Base-by-base conservation (phyloP, 164 flowering plant genomes). In the Litsea cubeba region DNA sequence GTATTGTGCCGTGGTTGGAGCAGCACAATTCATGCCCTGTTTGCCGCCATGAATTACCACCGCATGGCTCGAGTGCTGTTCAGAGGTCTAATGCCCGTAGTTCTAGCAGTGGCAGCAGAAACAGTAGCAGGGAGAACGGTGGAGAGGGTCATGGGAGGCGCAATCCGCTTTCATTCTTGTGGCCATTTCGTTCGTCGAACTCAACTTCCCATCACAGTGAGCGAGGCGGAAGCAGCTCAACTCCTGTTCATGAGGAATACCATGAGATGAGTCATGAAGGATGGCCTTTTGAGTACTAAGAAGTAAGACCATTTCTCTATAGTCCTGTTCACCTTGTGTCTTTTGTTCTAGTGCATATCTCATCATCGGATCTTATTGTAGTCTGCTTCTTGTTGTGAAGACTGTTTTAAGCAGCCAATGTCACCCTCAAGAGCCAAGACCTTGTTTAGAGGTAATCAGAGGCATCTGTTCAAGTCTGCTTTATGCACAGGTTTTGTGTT, bases 11-110 rank as follows among this genome's bases (percentile, higher is more conserved):
- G 10, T 93, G 98, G 98, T 83, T 94, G 66, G 87, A 83, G 72
- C 91, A 89, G 81, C 89, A 87, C 77, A 90, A 89, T 68, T 88
- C 98, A 0, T 94, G 97, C 79, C 98, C 98, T 20, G 95, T 90
- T 64, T 93, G 98, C 78, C 91, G 96, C 20, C 89, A 82, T 26
- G 93, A 88, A 74, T 69, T 90, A 68, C 79, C 93, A 17, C 77
- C 85, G 20, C 84, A 79, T 54, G 84, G 82, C 65, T 76, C 83
- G 12, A 72, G 80, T 58, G 71, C 78, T 71, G 35, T 82, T 23
- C 79, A 72, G 10, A 68, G 76, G 28, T 51, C 71, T 12, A 76
- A 70, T 71, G 26, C 18, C 76, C 81, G 79, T 49, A 80, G 79
- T 76, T 78, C 89, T 46, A 62, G 79, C 50, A 71, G 70, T 69